A percentile compares a stretch with the other conserved stretches of the same genome.
phyloP scores from a whole-genome alignment of 1,284 basidiomycete genomes.

The Inonotus obliquus region DNA sequence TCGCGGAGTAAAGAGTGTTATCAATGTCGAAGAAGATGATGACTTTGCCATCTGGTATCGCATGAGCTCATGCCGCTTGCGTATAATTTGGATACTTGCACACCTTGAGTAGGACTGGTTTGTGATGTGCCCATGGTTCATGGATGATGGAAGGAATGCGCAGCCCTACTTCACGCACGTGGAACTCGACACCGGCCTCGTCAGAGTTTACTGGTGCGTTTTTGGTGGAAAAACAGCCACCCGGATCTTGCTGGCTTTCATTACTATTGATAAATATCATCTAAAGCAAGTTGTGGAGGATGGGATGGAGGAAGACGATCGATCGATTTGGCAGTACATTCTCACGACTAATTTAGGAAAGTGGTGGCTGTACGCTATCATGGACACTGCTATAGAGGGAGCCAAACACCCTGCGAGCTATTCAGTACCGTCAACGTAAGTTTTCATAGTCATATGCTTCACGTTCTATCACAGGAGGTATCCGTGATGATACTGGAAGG shows the following conservation, averaged over 20 bases:
- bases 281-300: no score
- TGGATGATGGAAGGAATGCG: neutral
- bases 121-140: slow-evolving; percentile 21
- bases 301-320: no score
- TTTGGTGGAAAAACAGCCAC: no score
- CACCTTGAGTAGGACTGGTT: slow-evolving; percentile 31
- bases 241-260: no score
- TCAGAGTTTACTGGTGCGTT: no score
- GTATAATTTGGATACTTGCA: slow-evolving; percentile 30
- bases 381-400: neutral
- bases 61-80: neutral
- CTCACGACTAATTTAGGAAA: neutral
- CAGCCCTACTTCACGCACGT: neutral
- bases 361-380: neutral
- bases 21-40: slow-evolving; percentile 85
- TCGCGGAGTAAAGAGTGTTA: slow-evolving; percentile 80
- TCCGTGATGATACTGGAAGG: neutral
- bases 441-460: slow-evolving; percentile 1
- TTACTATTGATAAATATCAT: neutral
- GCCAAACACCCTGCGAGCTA: slow-evolving; percentile 5
- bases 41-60: slow-evolving; percentile 43
- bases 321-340: neutral
- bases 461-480: neutral
- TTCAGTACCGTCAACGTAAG: slow-evolving; percentile 13
- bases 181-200: neutral